Percentiles rank a stretch among this genome's conserved stretches.
Conservation (phyloP, 306 rosid species). For the Potentilla sterilis region DNA sequence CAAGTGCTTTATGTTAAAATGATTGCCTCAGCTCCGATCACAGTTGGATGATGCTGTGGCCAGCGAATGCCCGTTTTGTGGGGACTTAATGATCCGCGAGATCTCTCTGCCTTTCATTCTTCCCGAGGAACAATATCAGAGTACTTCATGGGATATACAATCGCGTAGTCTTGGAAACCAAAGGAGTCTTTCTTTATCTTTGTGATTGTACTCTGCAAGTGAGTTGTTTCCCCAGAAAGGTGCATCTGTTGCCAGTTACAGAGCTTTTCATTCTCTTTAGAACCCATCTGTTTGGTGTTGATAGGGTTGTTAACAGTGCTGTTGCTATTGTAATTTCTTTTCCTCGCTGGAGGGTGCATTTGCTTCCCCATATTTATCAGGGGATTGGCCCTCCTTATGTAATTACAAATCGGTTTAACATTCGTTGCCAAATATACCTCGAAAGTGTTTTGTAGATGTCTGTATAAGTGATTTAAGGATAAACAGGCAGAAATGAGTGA, state of each 20-base stretch:
- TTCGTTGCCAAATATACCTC: not conserved
- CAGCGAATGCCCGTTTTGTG: slow-evolving; percentile 94
- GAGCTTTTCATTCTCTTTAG: not conserved
- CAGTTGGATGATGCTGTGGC: slow-evolving; percentile 96
- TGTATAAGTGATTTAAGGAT: not conserved
- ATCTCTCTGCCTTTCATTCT: slow-evolving; percentile 75
- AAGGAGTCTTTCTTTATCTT: slow-evolving; percentile 58
- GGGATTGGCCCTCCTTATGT: not conserved
- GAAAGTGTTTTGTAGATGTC: not conserved
- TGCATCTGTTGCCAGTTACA: not conserved
- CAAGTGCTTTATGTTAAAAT: slow-evolving; percentile 7
- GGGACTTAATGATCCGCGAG: slow-evolving; percentile 89
- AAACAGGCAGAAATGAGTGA: not conserved
- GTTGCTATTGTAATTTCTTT: not conserved
- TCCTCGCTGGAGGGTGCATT: not conserved
- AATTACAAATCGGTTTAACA: not conserved
- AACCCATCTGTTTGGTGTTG: not conserved
- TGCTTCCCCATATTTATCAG: not conserved
- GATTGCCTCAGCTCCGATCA: slow-evolving; percentile 68
- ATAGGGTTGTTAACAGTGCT: not conserved
- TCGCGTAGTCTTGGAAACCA: slow-evolving; percentile 60
- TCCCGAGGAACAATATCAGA: slow-evolving; percentile 65
- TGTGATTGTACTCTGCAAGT: slow-evolving; percentile 31
- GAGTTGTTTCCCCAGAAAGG: not conserved
- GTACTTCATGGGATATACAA: slow-evolving; percentile 76